Conservation (phyloP, 2,329 filamentous ascomycete species). For the Stagonosporopsis chrysanthemi region DNA sequence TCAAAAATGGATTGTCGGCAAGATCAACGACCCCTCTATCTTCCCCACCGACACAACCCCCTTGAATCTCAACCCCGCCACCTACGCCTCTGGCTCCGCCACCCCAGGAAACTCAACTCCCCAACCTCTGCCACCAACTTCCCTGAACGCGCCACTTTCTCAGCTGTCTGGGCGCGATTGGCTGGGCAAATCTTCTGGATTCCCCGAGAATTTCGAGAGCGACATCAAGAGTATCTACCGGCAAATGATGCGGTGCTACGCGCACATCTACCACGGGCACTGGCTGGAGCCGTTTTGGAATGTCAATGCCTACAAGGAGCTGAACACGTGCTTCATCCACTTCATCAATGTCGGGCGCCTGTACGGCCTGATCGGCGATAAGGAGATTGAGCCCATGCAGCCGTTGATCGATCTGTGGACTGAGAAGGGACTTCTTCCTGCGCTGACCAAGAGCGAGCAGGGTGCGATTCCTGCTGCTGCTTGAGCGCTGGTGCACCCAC, state of each 20-base stretch:
- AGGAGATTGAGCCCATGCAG: conserved; percentile 95
- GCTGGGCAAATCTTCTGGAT: conserved; percentile 88
- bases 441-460: conserved; percentile 28
- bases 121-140: conserved; percentile 56
- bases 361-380: conserved; percentile 77
- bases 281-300: conserved; percentile 61
- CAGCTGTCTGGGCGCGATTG: conserved; percentile 74
- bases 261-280: conserved; percentile 61
- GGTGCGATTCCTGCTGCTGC: conserved; percentile 25
- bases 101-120: conserved; percentile 52
- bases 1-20: conserved; percentile 96
- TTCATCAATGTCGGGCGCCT: conserved; percentile 74
- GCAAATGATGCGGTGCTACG: conserved; percentile 64
- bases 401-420: conserved; percentile 92
- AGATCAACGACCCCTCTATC: conserved; percentile 87
- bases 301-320: conserved; percentile 56
- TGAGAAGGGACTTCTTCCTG: conserved; percentile 83
- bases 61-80: conserved; percentile 69
- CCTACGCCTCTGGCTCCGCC: conserved; percentile 63
- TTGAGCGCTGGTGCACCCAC: background rate
- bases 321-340: conserved; percentile 63
- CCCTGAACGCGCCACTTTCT: conserved; percentile 63
- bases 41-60: conserved; percentile 86
- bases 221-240: conserved; percentile 77
- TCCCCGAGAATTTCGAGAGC: conserved; percentile 62